Percentiles rank a stretch among this genome's conserved stretches.
These are phyloP conservation scores for Aspergillus fructus DNA, from an alignment of 2,329 filamentous ascomycete species.

Conservation along the genomic window DNA sequence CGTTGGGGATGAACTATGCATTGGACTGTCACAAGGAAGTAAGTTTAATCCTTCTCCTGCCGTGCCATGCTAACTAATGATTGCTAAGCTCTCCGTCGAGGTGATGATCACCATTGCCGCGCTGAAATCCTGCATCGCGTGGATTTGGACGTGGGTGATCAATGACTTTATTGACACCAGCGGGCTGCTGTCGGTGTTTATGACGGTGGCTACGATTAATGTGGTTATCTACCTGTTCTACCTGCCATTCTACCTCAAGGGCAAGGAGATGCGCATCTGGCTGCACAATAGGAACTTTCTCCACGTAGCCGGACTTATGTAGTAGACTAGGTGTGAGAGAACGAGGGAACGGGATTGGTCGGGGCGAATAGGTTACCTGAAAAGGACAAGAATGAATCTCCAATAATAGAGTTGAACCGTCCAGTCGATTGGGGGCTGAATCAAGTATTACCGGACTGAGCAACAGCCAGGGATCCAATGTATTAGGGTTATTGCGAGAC, in stretches of 20 bases:
- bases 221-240: conserved; percentile 3
- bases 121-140: conserved; percentile 3
- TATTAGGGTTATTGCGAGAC: no score
- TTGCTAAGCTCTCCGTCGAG: conserved; percentile 1
- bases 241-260: conserved; percentile 4
- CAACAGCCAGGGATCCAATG: no score
- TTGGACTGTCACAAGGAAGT: conserved; percentile 4
- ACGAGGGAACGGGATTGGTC: no score
- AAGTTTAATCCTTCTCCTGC: neutral
- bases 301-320: neutral
- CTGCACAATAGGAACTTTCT: conserved; percentile 3
- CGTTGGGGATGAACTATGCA: conserved; percentile 4
- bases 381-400: no score
- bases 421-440: no score
- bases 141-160: conserved; percentile 8
- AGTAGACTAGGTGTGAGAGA: neutral
- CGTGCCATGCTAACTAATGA: neutral
- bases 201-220: conserved; percentile 3
- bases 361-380: no score
- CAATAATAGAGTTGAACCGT: no score
- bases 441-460: no score
- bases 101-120: conserved; percentile 5
- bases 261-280: conserved; percentile 3
- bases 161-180: conserved; percentile 3
- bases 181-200: neutral